phyloP scores from a whole-genome alignment of 345 rosid species.

The Isatis tinctoria region DNA sequence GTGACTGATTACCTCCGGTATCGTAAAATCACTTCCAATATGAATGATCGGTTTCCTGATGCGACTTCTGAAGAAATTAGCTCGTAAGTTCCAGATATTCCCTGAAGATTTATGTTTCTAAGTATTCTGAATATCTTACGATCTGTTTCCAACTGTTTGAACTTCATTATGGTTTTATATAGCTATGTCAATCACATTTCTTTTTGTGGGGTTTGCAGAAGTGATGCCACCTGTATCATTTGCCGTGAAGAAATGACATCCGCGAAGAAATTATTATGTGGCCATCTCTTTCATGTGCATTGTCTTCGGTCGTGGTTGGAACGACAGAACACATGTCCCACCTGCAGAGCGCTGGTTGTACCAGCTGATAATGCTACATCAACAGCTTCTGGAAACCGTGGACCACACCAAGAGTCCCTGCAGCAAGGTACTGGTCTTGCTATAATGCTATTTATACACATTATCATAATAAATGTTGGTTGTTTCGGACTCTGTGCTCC shows the following conservation, averaged over 20 bases:
- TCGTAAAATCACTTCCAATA: constrained; percentile 90
- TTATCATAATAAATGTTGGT: not conserved
- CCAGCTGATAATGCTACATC: constrained; percentile 68
- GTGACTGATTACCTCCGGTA: constrained; percentile 91
- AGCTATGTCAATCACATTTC: constrained; percentile 1
- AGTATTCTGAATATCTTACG: not conserved
- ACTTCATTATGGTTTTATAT: constrained; percentile 5
- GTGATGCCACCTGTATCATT: constrained; percentile 89
- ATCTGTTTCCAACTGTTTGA: not conserved
- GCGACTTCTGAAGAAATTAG: constrained; percentile 87
- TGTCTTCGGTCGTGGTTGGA: constrained; percentile 98
- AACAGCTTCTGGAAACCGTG: constrained; percentile 55
- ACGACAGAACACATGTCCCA: constrained; percentile 94
- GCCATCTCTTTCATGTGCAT: constrained; percentile 93
- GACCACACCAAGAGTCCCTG: constrained; percentile 41
- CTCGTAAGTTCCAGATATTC: constrained; percentile 46
- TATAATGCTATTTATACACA: not conserved
- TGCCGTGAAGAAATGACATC: constrained; percentile 98
- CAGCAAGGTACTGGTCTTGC: constrained; percentile 47
- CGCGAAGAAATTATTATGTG: constrained; percentile 88
- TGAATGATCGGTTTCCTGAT: constrained; percentile 94
- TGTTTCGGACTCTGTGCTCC: not conserved
- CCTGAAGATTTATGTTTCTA: not conserved
- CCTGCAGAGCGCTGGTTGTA: constrained; percentile 87
- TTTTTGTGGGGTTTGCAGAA: constrained; percentile 51